phyloP scores from a whole-genome alignment of 2,329 filamentous ascomycete species.

The Lasiodiplodia gonubiensis region DNA sequence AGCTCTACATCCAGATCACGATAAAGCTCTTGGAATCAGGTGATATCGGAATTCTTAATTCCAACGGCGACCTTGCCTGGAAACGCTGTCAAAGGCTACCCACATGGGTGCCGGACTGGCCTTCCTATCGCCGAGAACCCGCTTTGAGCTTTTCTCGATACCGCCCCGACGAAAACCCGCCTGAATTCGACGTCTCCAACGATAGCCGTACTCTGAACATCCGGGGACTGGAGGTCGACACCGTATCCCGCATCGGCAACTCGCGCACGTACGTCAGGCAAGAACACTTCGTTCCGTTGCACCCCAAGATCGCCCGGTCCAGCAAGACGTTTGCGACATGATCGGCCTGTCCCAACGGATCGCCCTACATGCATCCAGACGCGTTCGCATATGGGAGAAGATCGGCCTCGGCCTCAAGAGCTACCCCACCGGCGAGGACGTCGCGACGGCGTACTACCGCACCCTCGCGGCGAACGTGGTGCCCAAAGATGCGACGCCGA shows the following conservation, averaged over 20 bases:
- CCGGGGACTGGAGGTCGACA: neutral
- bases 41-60: neutral
- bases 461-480: neutral
- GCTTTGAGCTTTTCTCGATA: neutral
- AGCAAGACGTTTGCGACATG: neutral
- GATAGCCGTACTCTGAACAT: neutral
- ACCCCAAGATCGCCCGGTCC: neutral
- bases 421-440: neutral
- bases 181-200: neutral
- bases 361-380: neutral
- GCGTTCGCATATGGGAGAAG: neutral
- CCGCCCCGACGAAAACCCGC: neutral
- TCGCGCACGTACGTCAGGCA: neutral
- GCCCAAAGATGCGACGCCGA: neutral
- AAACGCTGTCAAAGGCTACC: conserved; percentile 19
- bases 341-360: neutral
- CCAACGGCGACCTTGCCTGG: conserved; percentile 23
- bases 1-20: neutral
- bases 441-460: neutral
- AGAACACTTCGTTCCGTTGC: no score
- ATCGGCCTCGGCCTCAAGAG: neutral
- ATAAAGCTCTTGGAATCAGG: neutral
- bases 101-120: conserved; percentile 33
- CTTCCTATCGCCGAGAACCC: neutral
- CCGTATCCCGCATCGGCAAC: neutral